Evolutionary conservation across 2,329 filamentous ascomycete species (phyloP), one percentile per base, ranked within the genome.

Genomic region (Septoria linicola): DNA sequence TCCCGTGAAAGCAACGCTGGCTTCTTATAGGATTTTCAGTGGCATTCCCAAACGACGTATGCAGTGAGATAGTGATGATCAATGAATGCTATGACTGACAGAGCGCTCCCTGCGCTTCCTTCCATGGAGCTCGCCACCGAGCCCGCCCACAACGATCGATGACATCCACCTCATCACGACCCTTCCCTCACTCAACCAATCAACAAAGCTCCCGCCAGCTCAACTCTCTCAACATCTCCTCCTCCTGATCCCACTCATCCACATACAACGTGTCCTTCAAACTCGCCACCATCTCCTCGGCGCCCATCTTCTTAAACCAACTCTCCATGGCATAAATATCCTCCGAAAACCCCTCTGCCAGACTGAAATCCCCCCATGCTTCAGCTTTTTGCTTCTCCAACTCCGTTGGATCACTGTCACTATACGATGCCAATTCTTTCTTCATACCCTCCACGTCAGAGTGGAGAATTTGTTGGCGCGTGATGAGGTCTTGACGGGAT

Each of bases 181-280:
- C n/a, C n/a, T n/a, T n/a, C n/a, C 23, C 10, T 5, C 10, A 10
- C 10, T 10, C 23, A 5, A 27, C 23, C 23, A 27, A 5, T 27
- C 23, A 27, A 10, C 23, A 27, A 27, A 27, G 23, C 5, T 27
- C 23, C 23, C 10, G 23, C 23, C 23, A 27, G 23, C 23, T 27
- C 23, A 27, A 10, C 23, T 27, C 23, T 10, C 23, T 27, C 23
- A 27, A 27, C 23, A 27, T 27, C 10, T 27, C 51, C 32, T 76
- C 78, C 49, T 83, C 79, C 49, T 76, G 67, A 47, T 74, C 75
- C 60, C 74, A 81, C 59, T 82, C 78, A 17, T 74, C 73, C 7
- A 75, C 77, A 58, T 82, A 83, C 41, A 72, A 73, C 37, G 71
- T 68, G 46, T 67, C 70, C 60, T 73, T 71, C 13, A 80, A 63